Evolutionary conservation across 805 yeast species (phyloP), one percentile per base, ranked within the genome.

Genomic region (Candida khao-thaluensis): DNA sequence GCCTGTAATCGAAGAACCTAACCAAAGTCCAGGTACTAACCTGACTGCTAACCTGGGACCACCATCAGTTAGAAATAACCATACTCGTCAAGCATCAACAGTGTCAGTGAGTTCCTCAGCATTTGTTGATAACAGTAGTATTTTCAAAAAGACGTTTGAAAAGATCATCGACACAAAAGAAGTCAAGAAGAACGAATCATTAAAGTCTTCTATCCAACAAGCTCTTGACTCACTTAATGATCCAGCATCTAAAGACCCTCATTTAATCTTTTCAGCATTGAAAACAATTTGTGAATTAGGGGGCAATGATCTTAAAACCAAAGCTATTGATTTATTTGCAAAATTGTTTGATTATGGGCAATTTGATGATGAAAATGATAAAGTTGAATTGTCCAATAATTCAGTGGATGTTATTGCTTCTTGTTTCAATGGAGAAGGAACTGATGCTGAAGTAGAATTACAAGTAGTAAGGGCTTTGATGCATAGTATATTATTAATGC

Each of bases 391-490:
- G 44, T 80, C 93, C 21, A 93, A 86, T 56, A 84, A 85, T 17
- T 88, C 95, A 0, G 85, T 91, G 29, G 84, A 83, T 47, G 85
- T 89, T 11, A 85, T 90, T 16, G 78, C 93, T 17, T 79, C 82
- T 17, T 85, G 95, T 48, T 91, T 87, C 59, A 86, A 83, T 45
- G 95, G 95, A 17, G 99, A 93, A 60, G 88, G 89, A 1, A 88
- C 98, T 0, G 95, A 90, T 56, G 85, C 85, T 17, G 80, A 76
- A 41, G 79, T 95, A 23, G 99, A 95, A 66, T 66, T 93, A 41
- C 99, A 95, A 64, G 91, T 93, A 9, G 84, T 91, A 22, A 80
- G 95, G 54, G 97, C 97, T 0, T 69, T 95, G 36, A 82, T 91
- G 57, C 88, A 93, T 45, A 91, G 95, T 37, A 83, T 89, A 11